These are phyloP conservation scores for Myriosclerotinia scirpicola DNA, from an alignment of 2,329 filamentous ascomycete genomes.

Conservation along the genomic window DNA sequence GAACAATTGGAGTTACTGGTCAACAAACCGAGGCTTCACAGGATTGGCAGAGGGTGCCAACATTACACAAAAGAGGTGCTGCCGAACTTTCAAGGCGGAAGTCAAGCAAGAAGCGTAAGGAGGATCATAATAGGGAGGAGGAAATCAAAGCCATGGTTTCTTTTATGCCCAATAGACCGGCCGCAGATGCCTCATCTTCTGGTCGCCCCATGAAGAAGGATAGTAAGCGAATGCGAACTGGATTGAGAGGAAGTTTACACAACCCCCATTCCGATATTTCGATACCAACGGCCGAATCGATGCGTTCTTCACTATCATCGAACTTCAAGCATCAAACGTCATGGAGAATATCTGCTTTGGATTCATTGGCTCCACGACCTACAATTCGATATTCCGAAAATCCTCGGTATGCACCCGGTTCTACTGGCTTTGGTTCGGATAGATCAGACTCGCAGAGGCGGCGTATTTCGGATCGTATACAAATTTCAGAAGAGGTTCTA, in stretches of 20 bases:
- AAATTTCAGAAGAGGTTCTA: constrained; percentile 61
- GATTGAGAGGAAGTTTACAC: constrained; percentile 55
- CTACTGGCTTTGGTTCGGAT: constrained; percentile 46
- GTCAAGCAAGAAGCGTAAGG: constrained; percentile 73
- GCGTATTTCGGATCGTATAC: constrained; percentile 50
- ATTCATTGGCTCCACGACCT: constrained; percentile 81
- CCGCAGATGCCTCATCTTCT: constrained; percentile 58
- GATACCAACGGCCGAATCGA: constrained; percentile 69
- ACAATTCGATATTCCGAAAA: constrained; percentile 73
- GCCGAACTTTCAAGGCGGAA: constrained; percentile 65
- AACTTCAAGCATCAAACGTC: constrained; percentile 67
- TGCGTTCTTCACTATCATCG: constrained; percentile 74
- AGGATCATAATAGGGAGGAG: constrained; percentile 76
- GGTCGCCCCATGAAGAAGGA: constrained; percentile 62
- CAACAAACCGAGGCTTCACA: constrained; percentile 33
- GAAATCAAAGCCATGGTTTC: constrained; percentile 85
- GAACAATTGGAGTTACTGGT: constrained; percentile 31
- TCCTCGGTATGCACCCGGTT: constrained; percentile 54
- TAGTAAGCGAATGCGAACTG: constrained; percentile 63
- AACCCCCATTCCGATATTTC: constrained; percentile 64
- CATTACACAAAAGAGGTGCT: constrained; percentile 60
- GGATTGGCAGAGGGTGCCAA: constrained; percentile 50
- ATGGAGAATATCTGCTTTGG: constrained; percentile 77
- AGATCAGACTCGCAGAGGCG: constrained; percentile 49
- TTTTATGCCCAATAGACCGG: constrained; percentile 62